Conservation (phyloP, 169 alveolate species). For the Eimeria nieschulzi region DNA sequence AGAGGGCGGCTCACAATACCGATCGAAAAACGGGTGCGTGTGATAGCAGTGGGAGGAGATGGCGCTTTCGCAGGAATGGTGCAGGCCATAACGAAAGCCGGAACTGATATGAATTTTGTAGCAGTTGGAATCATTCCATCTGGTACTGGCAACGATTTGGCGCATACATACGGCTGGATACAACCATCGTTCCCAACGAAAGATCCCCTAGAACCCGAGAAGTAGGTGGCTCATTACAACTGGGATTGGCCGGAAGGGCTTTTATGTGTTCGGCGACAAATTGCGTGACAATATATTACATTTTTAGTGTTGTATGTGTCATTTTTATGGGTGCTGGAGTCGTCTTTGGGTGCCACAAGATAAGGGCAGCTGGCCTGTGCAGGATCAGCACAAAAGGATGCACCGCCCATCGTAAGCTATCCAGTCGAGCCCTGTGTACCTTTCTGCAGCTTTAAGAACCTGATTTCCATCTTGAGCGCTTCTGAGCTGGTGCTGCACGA, state of each 20-base stretch:
- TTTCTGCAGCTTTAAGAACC: not conserved
- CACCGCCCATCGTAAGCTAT: no score
- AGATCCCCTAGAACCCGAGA: not conserved
- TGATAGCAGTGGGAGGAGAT: constrained; percentile 56
- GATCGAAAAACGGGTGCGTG: constrained; percentile 16
- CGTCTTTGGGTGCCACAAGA: no score
- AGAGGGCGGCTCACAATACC: not conserved
- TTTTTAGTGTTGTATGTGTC: no score
- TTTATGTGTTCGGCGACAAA: no score
- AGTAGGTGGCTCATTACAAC: not conserved
- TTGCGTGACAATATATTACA: no score
- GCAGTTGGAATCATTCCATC: constrained; percentile 89
- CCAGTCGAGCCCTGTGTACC: no score
- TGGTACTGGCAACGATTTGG: constrained; percentile 41
- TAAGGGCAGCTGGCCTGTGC: no score
- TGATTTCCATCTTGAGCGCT: not conserved
- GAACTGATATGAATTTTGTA: constrained; percentile 96
- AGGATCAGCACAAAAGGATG: no score
- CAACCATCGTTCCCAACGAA: not conserved
- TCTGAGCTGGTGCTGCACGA: constrained; percentile 6
- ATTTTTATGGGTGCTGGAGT: no score
- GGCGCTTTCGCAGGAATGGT: constrained; percentile 36
- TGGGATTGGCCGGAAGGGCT: no score
- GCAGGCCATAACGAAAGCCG: constrained; percentile 81
- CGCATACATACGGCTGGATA: constrained; percentile 44